Evolutionary conservation across 805 yeast species (phyloP).

Genomic region (Sugiyamaella smithiae): DNA sequence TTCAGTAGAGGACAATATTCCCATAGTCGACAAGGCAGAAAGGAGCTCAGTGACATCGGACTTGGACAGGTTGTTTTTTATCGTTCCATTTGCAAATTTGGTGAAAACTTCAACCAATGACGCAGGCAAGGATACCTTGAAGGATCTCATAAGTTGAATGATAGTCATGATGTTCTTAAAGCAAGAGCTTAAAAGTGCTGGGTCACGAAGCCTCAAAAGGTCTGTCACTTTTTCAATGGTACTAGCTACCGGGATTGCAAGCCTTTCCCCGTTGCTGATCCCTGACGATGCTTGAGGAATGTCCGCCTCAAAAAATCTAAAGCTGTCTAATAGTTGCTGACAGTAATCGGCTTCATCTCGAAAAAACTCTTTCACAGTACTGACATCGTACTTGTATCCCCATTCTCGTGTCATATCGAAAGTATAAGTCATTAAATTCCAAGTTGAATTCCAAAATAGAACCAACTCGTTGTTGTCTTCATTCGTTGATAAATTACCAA

Average conservation of each 20-base stretch:
- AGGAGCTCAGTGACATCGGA: constrained; percentile 65
- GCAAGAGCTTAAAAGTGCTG: constrained; percentile 68
- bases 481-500: constrained; percentile 26
- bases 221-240: constrained; percentile 67
- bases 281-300: constrained; percentile 14
- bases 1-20: constrained; percentile 18
- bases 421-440: constrained; percentile 70
- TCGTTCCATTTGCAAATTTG: constrained; percentile 47
- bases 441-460: constrained; percentile 63
- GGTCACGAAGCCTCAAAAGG: constrained; percentile 82
- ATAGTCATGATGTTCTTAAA: constrained; percentile 43
- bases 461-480: constrained; percentile 32
- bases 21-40: constrained; percentile 13
- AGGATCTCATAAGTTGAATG: constrained; percentile 30
- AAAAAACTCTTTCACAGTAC: constrained; percentile 71
- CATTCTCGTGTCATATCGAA: constrained; percentile 67
- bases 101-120: constrained; percentile 53
- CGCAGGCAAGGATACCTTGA: constrained; percentile 48
- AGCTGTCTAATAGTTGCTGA: constrained; percentile 62
- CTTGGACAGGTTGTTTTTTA: constrained; percentile 65
- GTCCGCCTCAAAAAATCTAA: constrained; percentile 45
- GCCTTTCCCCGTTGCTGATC: constrained; percentile 28
- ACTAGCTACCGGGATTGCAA: constrained; percentile 43
- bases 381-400: constrained; percentile 62
- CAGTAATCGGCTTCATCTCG: constrained; percentile 82